Evolutionary conservation across 2,329 filamentous ascomycete genomes (phyloP), one percentile per base, ranked within the genome.

Genomic region (Colletotrichum horii): DNA sequence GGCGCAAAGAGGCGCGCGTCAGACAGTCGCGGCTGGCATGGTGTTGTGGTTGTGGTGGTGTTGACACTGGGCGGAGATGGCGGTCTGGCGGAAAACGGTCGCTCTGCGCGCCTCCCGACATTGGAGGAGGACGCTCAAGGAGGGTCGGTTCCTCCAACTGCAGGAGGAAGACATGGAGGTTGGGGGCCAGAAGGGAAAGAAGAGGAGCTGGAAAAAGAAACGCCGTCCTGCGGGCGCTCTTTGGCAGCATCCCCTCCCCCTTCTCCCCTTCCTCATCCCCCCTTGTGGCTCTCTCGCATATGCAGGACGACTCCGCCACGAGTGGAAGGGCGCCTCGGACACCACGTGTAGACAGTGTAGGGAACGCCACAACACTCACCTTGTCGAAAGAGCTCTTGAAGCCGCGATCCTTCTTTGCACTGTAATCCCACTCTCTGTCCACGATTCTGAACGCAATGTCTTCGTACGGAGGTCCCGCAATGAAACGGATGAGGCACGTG

Each of bases 401-500:
- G 2, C 97, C 97, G 75, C 97, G 91, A 80, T 99, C 97, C 80
- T 94, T 92, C 86, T 98, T 98, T 4, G 96, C 95, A 83, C 95
- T 98, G 83, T 98, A 99, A 84, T 99, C 97, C 97, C 97, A 99
- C 85, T 99, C 97, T 78, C 97, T 96, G 85, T 99, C 97, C 52
- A 99, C 96, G 79, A 99, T 98, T 52, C 96, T 92, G 82, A 99
- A 99, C 11, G 96, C 97, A 82, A 99, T 94, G 81, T 99, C 97
- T 84, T 98, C 95, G 83, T 99, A 99, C 7, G 97, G 97, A 6
- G 96, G 94, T 0, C 97, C 97, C 28, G 96, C 95, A 82, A 98
- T 94, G 86, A 99, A 99, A 28, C 96, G 93, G 80, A 99, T 98
- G 76, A 99, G 88, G 84, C 97, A 99, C 1, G 96, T 99, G 84